phyloP scores from a whole-genome alignment of 768 basidiomycete species.

The Suillus subaureus region DNA sequence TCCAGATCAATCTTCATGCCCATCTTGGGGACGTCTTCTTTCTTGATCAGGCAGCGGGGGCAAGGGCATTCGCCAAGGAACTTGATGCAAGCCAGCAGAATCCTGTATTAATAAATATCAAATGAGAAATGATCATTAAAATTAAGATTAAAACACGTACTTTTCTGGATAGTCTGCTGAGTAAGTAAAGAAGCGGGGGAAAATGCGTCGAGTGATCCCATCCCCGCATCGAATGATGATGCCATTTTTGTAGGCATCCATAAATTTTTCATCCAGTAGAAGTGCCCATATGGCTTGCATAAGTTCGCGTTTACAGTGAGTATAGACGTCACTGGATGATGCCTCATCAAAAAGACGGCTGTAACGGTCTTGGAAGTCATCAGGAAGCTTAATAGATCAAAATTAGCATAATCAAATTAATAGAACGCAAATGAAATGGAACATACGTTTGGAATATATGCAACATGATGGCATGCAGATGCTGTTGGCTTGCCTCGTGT shows the following conservation, averaged over 20 bases:
- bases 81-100: slow-evolving; percentile 23
- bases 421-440: not conserved
- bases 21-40: no score
- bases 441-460: slow-evolving; percentile 15
- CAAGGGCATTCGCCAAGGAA: no score
- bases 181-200: slow-evolving; percentile 23
- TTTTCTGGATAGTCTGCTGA: slow-evolving; percentile 30
- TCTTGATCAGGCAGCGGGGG: no score
- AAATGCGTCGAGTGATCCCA: slow-evolving; percentile 17
- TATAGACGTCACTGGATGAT: slow-evolving; percentile 4
- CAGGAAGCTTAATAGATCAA: slow-evolving; percentile 1
- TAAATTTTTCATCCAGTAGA: slow-evolving; percentile 21
- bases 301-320: slow-evolving; percentile 23
- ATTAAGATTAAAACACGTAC: slow-evolving; percentile 5
- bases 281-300: slow-evolving; percentile 19
- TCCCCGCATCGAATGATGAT: slow-evolving; percentile 20
- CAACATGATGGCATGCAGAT: slow-evolving; percentile 15
- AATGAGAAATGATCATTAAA: not conserved
- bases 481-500: slow-evolving; percentile 14
- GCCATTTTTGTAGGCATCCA: slow-evolving; percentile 22
- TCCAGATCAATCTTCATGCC: no score
- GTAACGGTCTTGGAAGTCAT: slow-evolving; percentile 5
- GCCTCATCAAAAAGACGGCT: not conserved
- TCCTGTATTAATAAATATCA: slow-evolving; percentile 6
- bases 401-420: not conserved